These are phyloP conservation scores for Chimonanthus salicifolius DNA, from an alignment of 164 flowering plant genomes.

Conservation along the genomic window DNA sequence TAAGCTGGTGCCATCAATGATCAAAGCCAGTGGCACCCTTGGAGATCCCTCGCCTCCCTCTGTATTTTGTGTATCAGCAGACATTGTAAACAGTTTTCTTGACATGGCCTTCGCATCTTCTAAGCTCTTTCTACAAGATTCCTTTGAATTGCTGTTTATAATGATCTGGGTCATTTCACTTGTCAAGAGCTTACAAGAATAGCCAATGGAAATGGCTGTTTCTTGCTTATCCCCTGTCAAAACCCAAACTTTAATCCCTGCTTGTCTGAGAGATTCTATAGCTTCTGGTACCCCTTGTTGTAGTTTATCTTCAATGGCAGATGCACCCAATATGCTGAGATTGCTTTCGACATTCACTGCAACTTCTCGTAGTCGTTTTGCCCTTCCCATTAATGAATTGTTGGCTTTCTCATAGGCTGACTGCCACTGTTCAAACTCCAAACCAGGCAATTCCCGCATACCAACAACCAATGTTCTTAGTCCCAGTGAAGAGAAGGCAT, in stretches of 20 bases:
- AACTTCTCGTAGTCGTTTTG: slow-evolving; percentile 70
- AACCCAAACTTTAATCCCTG: slow-evolving; percentile 93
- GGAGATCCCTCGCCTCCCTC: slow-evolving; percentile 26
- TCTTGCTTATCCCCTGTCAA: slow-evolving; percentile 99
- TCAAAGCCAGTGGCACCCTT: slow-evolving; percentile 50
- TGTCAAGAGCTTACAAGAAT: slow-evolving; percentile 81
- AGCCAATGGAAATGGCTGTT: slow-evolving; percentile 93
- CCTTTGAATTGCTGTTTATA: slow-evolving; percentile 68
- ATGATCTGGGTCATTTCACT: slow-evolving; percentile 54
- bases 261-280: slow-evolving; percentile 75
- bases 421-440: slow-evolving; percentile 85
- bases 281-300: slow-evolving; percentile 94
- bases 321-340: slow-evolving; percentile 66
- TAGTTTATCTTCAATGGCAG: slow-evolving; percentile 88
- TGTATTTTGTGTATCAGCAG: slow-evolving; percentile 20
- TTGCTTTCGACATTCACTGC: slow-evolving; percentile 60
- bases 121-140: slow-evolving; percentile 66
- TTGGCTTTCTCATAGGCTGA: slow-evolving; percentile 74
- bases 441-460: slow-evolving; percentile 52
- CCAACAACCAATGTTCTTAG: slow-evolving; percentile 88
- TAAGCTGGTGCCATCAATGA: slow-evolving; percentile 97
- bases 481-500: slow-evolving; percentile 67
- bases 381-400: slow-evolving; percentile 76
- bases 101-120: slow-evolving; percentile 50
- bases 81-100: slow-evolving; percentile 26